Evolutionary conservation across 441 rosid genomes (phyloP), one percentile per base, ranked within the genome.

Genomic region (Melastoma candidum): DNA sequence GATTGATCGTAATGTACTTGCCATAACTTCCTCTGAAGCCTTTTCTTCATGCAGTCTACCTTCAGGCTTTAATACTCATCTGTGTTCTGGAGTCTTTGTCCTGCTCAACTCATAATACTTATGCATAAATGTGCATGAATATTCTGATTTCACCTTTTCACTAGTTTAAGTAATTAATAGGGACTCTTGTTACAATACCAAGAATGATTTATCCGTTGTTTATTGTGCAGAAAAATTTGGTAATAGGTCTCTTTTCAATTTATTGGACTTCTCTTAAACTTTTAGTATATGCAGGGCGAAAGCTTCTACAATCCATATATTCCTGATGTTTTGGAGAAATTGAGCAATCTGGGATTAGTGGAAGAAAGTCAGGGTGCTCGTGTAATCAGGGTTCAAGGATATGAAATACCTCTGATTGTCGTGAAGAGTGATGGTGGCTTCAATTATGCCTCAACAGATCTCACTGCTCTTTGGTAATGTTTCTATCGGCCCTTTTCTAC

Each of bases 361-460:
- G 77, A 80, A 73, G 95, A 85, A 66, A 92, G 94, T 63, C 68
- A 85, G 53, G 97, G 92, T 62, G 95, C 94, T 68, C 98, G 81
- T 68, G 97, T 88, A 50, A 85, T 92, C 56, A 72, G 75, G 59
- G 11, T 85, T 39, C 89, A 85, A 64, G 95, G 95, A 51, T 26
- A 57, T 60, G 74, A 77, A 51, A 85, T 82, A 63, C 98, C 98
- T 57, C 86, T 88, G 68, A 92, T 92, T 41, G 83, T 88, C 61
- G 86, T 92, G 63, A 92, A 92, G 87, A 85, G 85, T 64, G 97
- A 88, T 59, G 98, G 97, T 46, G 97, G 95, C 59, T 92, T 61
- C 76, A 88, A 85, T 71, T 92, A 92, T 69, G 97, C 95, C 44
- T 84, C 97, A 47, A 88, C 97, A 54, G 97, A 92, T 70, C 70